phyloP scores from a whole-genome alignment of 129 eudicot species.

The Deinandra increscens region DNA sequence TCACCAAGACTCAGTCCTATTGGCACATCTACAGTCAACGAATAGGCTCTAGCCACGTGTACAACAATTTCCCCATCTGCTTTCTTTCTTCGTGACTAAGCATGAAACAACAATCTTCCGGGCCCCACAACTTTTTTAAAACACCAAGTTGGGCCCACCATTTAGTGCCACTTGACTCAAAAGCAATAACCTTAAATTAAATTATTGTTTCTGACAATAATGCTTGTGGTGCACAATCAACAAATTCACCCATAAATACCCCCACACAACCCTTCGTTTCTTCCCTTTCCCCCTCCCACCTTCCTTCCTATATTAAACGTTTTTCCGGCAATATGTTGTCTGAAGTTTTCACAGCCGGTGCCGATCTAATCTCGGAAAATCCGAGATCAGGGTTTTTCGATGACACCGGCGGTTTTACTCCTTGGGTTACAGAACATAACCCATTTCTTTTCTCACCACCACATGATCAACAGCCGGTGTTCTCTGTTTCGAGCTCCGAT shows the following conservation, averaged over 20 bases:
- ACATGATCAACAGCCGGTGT: constrained; percentile 40
- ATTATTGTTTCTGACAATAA: constrained; percentile 32
- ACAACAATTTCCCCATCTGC: constrained; percentile 30
- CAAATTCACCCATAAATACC: constrained; percentile 51
- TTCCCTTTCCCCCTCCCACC: constrained; percentile 80
- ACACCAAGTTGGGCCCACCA: constrained; percentile 41
- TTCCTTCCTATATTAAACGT: constrained; percentile 35
- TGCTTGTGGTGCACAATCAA: constrained; percentile 42
- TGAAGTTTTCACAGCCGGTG: constrained; percentile 41
- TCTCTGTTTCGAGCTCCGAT: constrained; percentile 47
- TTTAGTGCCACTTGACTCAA: constrained; percentile 67
- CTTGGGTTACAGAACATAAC: constrained; percentile 51
- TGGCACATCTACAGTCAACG: constrained; percentile 18
- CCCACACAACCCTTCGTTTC: constrained; percentile 49
- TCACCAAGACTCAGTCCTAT: constrained; percentile 16
- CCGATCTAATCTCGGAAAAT: constrained; percentile 28
- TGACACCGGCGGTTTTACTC: constrained; percentile 40
- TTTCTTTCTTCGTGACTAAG: constrained; percentile 72
- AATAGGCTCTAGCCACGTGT: constrained; percentile 31
- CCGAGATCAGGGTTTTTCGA: constrained; percentile 12
- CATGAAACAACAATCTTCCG: constrained; percentile 27
- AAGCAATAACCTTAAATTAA: constrained; percentile 33
- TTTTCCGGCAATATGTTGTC: constrained; percentile 83
- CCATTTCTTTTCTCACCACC: constrained; percentile 31
- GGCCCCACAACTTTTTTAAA: constrained; percentile 41